Base-by-base conservation (phyloP, 1,139 yeast genomes). In the Hansenula sp. region DNA sequence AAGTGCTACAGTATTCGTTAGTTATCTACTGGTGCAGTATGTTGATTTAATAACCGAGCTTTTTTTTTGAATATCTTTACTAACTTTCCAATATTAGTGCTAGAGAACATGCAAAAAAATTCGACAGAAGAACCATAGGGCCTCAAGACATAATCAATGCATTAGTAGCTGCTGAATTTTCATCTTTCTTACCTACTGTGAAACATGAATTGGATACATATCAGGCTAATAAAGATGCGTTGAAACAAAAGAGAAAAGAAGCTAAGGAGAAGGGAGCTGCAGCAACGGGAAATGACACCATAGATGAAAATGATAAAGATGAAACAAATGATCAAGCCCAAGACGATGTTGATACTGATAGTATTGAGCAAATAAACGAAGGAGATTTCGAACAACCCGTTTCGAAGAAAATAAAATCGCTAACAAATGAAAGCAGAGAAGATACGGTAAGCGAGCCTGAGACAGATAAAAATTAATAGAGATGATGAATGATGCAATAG, bases 1-100 rank as follows among this genome's bases (percentile, higher is more conserved):
- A 45, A 71, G 87, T 7, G 79, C 90, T 13, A 82, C 89, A 0
- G 80, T 84, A 4, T 84, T 82, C 59, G 86, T 83, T 21, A 82
- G 82, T 35, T 82, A 82, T 52, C 49, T 83, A 38, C 65, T 82
- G 51, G 75, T 77, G 52, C 75, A 77, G 50, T 46, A 32, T 19
- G 49, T 45, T 6, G 17, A 4, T 13, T 6, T 34, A 16, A 22
- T 10, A 19, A 1, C 18, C 16, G 16, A 2, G 14, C 10, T 16
- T 14, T 12, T 4, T 30, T 13, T 3, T 14, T 3, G 24, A 12
- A 9, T n/a, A 18, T 9, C 25, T 13, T 17, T 24, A 34, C 32
- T 38, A 36, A 34, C 38, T 13, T 6, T 20, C 3, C 11, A 10
- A 6, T 17, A 17, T 8, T 16, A 40, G 47, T 52, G 88, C 90